Percentiles rank a stretch among this genome's conserved stretches.
Evolutionary conservation across 371 early-diverging fungal species (phyloP).

Genomic region (Mucor mucedo): DNA sequence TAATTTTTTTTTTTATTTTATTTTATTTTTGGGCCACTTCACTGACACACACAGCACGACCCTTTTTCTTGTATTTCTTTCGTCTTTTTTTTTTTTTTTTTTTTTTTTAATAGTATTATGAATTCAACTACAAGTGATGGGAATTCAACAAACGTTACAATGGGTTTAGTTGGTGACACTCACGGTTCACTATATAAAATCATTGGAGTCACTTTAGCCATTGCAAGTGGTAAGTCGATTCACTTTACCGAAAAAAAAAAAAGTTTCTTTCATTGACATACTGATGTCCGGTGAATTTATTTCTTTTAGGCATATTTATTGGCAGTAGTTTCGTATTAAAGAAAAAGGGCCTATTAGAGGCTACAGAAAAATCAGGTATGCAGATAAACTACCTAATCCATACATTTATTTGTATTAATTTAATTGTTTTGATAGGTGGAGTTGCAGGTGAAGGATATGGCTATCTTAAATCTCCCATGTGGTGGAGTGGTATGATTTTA

Average conservation of each 20-base stretch:
- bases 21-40: too few relatives aligned
- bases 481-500: constrained; percentile 94
- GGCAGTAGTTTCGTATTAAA: constrained; percentile 92
- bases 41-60: too few relatives aligned
- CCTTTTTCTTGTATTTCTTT: neutral
- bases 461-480: constrained; percentile 85
- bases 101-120: neutral
- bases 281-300: neutral
- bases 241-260: neutral
- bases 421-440: constrained; percentile 25
- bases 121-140: constrained; percentile 6
- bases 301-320: constrained; percentile 75
- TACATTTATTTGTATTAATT: neutral
- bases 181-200: constrained; percentile 65
- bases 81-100: neutral
- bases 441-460: constrained; percentile 82
- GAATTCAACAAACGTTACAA: constrained; percentile 15
- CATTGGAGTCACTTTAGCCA: constrained; percentile 87
- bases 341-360: constrained; percentile 88
- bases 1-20: too few relatives aligned
- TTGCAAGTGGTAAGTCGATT: constrained; percentile 61
- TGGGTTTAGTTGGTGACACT: constrained; percentile 16
- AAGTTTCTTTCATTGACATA: neutral
- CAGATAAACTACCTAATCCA: neutral
- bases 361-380: constrained; percentile 64